Evolutionary conservation across 805 yeast species (phyloP).

Genomic region (Zygotorulaspora danielsina): DNA sequence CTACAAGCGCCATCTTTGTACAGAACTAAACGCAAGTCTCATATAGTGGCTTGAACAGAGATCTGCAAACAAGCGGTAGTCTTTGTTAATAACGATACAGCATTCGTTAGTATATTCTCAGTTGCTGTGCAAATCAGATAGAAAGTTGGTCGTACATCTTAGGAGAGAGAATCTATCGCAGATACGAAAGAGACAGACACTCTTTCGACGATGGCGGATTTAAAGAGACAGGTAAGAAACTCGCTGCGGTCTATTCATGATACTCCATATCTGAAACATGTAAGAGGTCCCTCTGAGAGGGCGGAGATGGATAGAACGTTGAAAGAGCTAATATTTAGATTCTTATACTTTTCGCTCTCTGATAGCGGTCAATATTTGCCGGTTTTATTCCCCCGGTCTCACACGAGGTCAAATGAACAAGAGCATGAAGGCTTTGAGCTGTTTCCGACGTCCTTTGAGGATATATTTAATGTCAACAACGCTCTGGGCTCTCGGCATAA

Average conservation of each 20-base stretch:
- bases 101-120: no score
- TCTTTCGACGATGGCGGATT: no score
- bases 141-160: no score
- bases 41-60: no score
- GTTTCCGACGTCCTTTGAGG: conserved; percentile 22
- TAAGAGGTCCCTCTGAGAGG: conserved; percentile 30
- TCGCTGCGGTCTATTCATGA: conserved; percentile 23
- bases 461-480: conserved; percentile 17
- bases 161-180: no score
- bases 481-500: conserved; percentile 9
- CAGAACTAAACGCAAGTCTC: no score
- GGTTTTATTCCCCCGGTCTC: conserved; percentile 38
- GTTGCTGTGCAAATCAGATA: no score
- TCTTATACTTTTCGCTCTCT: conserved; percentile 35
- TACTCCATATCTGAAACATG: conserved; percentile 17
- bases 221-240: conserved; percentile 13
- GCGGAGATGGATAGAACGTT: conserved; percentile 28
- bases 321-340: conserved; percentile 25
- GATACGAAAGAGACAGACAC: no score
- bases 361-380: conserved; percentile 39
- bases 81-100: no score
- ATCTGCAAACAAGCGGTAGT: no score
- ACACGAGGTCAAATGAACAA: conserved; percentile 5
- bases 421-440: conserved; percentile 8
- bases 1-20: no score